phyloP scores from a whole-genome alignment of 176 grass and related monocot genomes.

The Hordeum vulgare region MorexV3_pseudomolecules_assembly NC_058523.1:223118555-223119054 shows the following conservation, averaged over 20 bases:
- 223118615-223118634: too few relatives aligned
- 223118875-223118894: not conserved
- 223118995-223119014: slow-evolving; percentile 9
- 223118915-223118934: not conserved
- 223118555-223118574: too few relatives aligned
- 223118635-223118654: too few relatives aligned
- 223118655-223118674: too few relatives aligned
- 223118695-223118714: not conserved
- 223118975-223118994: not conserved
- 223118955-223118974: not conserved
- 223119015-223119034: not conserved
- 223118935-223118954: not conserved
- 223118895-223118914: not conserved
- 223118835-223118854: not conserved
- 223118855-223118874: not conserved
- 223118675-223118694: too few relatives aligned
- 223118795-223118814: not conserved
- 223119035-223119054: not conserved
- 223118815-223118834: not conserved
- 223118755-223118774: not conserved
- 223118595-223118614: too few relatives aligned
- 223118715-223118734: not conserved
- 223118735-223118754: not conserved
- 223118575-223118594: too few relatives aligned
- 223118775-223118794: not conserved